Conservation (phyloP, 345 rosid genomes). For the Balakata baccata region DNA sequence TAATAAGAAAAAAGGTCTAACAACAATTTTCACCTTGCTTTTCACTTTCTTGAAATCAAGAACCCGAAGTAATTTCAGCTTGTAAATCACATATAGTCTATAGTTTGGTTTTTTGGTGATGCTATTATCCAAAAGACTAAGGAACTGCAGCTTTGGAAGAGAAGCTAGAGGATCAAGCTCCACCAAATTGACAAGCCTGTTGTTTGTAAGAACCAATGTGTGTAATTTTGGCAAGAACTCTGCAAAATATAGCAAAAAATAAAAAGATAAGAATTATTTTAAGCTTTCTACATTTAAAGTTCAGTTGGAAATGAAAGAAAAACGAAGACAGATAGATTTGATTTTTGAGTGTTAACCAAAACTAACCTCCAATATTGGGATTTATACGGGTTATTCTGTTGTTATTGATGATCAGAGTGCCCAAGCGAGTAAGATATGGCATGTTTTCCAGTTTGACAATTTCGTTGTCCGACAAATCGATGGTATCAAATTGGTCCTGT, state of each 20-base stretch:
- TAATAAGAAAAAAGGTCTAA: not conserved
- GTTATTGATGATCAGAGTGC: conserved; percentile 83
- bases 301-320: too few species aligned
- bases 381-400: conserved; percentile 90
- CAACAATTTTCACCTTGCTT: conserved; percentile 59
- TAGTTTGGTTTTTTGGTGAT: conserved; percentile 89
- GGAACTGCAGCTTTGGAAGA: conserved; percentile 78
- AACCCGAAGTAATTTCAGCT: conserved; percentile 76
- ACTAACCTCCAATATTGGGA: conserved; percentile 80
- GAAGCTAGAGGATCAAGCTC: conserved; percentile 97
- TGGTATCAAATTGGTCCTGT: conserved; percentile 98
- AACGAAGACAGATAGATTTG: not conserved
- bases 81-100: conserved; percentile 87
- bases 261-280: not conserved
- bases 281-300: not conserved
- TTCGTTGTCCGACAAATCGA: conserved; percentile 97
- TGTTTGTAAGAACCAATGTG: conserved; percentile 84
- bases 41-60: conserved; percentile 94
- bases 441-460: conserved; percentile 96
- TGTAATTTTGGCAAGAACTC: conserved; percentile 90
- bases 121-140: conserved; percentile 86
- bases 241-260: conserved; percentile 27
- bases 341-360: not conserved
- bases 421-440: conserved; percentile 81
- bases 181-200: conserved; percentile 93